These are phyloP conservation scores for Phycomyces blakesleeanus DNA, from an alignment of 192 early-diverging fungal genomes.

Conservation along the genomic window DNA sequence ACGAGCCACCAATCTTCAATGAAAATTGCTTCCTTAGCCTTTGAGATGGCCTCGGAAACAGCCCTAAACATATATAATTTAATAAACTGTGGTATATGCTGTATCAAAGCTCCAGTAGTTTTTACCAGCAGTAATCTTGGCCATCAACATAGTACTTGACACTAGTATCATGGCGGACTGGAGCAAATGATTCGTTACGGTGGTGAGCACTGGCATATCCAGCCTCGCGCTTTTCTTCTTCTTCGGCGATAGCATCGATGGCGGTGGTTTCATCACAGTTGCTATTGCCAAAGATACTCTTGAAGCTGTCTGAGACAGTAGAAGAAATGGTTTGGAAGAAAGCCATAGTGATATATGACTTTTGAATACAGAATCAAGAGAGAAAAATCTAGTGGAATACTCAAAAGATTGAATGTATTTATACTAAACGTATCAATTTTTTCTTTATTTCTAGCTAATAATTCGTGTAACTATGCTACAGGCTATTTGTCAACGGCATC, in stretches of 20 bases:
- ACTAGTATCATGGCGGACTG: slow-evolving; percentile 58
- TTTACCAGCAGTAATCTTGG: slow-evolving; percentile 65
- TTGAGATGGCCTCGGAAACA: slow-evolving; percentile 65
- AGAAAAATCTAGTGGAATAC: slow-evolving; percentile 11
- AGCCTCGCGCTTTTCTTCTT: slow-evolving; percentile 42
- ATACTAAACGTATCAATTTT: no score
- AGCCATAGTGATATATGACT: slow-evolving; percentile 10
- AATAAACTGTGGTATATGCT: no score
- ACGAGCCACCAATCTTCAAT: slow-evolving; percentile 87
- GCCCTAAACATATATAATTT: slow-evolving; percentile 31
- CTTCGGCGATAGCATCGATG: slow-evolving; percentile 15
- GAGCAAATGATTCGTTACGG: slow-evolving; percentile 72
- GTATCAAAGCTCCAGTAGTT: background rate
- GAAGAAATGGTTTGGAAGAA: no score
- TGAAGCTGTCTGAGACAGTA: no score
- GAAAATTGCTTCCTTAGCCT: slow-evolving; percentile 63
- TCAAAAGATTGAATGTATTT: background rate
- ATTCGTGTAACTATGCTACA: no score
- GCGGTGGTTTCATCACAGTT: no score
- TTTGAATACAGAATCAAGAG: background rate
- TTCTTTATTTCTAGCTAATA: no score
- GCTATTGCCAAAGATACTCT: no score
- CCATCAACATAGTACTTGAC: slow-evolving; percentile 74
- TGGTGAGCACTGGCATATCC: slow-evolving; percentile 39
- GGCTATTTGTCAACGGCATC: no score